These are phyloP conservation scores for Citrus inodora DNA, from an alignment of 345 rosid genomes.

Conservation along the genomic window DNA sequence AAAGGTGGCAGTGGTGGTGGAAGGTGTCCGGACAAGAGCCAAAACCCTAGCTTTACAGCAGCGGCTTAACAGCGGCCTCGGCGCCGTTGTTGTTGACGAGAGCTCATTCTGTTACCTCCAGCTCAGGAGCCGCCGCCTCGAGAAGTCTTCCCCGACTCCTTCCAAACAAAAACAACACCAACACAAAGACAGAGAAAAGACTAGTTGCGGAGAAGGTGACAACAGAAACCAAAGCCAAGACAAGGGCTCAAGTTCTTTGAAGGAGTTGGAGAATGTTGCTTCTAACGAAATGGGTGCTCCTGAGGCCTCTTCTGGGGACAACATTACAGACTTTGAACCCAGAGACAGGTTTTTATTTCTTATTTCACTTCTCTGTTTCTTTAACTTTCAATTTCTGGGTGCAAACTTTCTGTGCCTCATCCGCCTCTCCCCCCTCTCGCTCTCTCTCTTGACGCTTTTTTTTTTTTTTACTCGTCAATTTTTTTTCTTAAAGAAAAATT, in stretches of 20 bases:
- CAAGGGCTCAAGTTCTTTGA: not conserved
- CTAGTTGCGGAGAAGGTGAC: not conserved
- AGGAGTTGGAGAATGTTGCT: not conserved
- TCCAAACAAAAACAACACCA: conserved; percentile 15
- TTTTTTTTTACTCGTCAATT: no score
- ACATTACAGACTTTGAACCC: conserved; percentile 38
- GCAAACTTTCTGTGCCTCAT: no score
- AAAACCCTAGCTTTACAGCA: conserved; percentile 57
- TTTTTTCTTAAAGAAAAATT: no score
- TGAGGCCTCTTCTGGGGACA: conserved; percentile 51
- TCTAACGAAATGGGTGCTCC: conserved; percentile 16
- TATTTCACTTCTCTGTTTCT: not conserved
- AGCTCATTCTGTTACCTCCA: conserved; percentile 58
- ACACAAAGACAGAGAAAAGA: conserved; percentile 1
- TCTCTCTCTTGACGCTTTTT: no score
- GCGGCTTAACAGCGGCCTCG: conserved; percentile 31
- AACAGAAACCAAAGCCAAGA: not conserved
- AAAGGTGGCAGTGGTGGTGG: conserved; percentile 35
- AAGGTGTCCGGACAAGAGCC: conserved; percentile 56
- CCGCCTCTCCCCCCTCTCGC: no score
- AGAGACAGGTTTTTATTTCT: conserved; percentile 40
- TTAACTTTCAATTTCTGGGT: no score
- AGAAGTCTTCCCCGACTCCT: conserved; percentile 30
- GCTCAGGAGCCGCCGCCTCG: conserved; percentile 63
- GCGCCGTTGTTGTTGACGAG: conserved; percentile 1